Evolutionary conservation across 176 grass and related monocot species (phyloP), one percentile per base, ranked within the genome.

Genomic region (Musa troglodytarum): DNA sequence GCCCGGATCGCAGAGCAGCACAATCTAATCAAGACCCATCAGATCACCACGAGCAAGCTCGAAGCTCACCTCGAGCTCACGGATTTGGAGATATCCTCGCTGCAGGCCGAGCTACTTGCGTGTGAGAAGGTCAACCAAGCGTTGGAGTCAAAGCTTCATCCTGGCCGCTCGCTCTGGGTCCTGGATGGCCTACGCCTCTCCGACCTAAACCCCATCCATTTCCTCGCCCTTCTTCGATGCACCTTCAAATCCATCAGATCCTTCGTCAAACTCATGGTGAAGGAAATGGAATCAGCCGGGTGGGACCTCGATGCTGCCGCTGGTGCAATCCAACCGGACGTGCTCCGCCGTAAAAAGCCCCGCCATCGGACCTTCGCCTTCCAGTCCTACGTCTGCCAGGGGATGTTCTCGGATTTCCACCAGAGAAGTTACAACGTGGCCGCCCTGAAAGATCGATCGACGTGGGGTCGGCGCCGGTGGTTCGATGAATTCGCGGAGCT

Each of bases 391-490:
- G 85, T 99, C 24, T 90, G 88, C 61, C 89, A 87, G 85, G 85
- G 87, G 79, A 86, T 99, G 85, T 95, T 99, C 91, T 88, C 96
- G 24, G 89, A 94, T 53, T 99, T 99, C 86, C 91, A 99, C 79
- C 80, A 76, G 3, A 67, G 79, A 26, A 85, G 91, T 76, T 88
- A 92, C 82, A 94, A 99, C 25, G 76, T 94, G 49, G 78, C 85
- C 72, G 93, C 87, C 77, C 50, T 92, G 0, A 84, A 80, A 74
- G 96, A 99, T 49, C 82, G 82, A n/a, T 81, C 82, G 66, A 75
- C 75, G 54, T 99, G 89, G 84, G 83, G 85, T 69, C 84, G 75
- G 0, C 82, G 87, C 1, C 84, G 63, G 4, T 99, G 94, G 82
- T 99, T 99, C 68, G 88, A 95, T 26, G 96, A 99, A 85, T 99